Evolutionary conservation across 140 eudicot genomes (phyloP), one percentile per base, ranked within the genome.

Genomic region (Cichorium intybus): DNA sequence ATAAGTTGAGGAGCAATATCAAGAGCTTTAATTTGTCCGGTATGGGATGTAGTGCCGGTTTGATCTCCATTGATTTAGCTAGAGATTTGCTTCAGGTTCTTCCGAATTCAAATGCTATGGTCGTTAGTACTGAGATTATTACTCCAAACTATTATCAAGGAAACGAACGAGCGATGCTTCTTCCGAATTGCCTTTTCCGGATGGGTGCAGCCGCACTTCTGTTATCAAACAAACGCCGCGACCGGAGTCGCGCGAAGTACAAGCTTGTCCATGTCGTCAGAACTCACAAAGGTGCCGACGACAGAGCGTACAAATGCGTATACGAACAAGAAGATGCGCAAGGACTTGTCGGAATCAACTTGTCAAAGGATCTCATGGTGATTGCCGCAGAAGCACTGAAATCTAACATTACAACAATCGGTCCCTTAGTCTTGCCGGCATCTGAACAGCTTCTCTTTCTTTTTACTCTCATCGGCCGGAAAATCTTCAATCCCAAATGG

Each of bases 21-120:
- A 77, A 74, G 56, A 77, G 80, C 55, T 77, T 20, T 41, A 81
- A 81, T 58, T n/a, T 81, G 5, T 73, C 83, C 3, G 87, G 87
- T 3, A 81, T 81, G 87, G 87, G 87, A 4, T 81, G 87, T 10
- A 81, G 87, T 47, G 87, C 87, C 0, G 83, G 87, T 15, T 41
- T 77, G 3, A 81, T 81, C 41, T 69, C 87, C 9, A 64, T 81
- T 4, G 80, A 81, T 69, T 54, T 81, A 34, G 87, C 87, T 35
- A 24, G 82, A 17, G 83, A 81, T 31, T 33, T 81, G 15, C 77
- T 81, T 31, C 86, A 81, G 24, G 71, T 70, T 45, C 48, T 72
- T 46, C 86, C 86, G 1, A 73, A 73, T 45, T 73, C 83, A 0
- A 77, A 81, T 12, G 83, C 80, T 0, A 15, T 82, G 12, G 74